A percentile compares a stretch with the other conserved stretches of the same genome.
These are phyloP conservation scores for Russula vinacea DNA, from an alignment of 768 basidiomycete genomes.

Conservation along the genomic window DNA sequence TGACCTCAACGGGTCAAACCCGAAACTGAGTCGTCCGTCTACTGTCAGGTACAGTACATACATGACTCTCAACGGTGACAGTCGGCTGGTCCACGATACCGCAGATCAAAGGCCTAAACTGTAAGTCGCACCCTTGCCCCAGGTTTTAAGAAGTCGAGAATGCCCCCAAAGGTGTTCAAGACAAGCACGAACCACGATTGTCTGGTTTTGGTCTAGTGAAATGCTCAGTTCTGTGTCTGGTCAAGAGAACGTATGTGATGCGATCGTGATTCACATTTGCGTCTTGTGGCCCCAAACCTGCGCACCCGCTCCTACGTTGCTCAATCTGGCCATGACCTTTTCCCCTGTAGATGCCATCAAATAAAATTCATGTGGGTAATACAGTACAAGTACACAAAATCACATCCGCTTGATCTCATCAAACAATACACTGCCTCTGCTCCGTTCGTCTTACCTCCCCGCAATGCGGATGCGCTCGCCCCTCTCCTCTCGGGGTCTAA, in stretches of 20 bases:
- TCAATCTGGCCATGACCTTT: no score
- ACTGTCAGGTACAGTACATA: no score
- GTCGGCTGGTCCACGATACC: no score
- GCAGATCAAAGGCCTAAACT: no score
- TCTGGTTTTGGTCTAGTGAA: background rate
- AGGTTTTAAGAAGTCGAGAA: no score
- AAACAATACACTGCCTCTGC: background rate
- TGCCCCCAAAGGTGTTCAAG: no score
- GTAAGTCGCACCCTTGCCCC: no score
- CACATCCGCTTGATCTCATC: background rate
- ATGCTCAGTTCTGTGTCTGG: background rate
- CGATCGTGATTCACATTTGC: no score
- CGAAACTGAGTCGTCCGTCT: background rate
- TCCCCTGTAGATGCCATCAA: background rate
- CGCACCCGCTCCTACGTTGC: no score
- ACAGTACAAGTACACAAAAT: slow-evolving; percentile 4
- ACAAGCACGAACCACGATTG: no score
- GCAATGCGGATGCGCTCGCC: background rate
- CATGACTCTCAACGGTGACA: no score
- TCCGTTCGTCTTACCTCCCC: background rate
- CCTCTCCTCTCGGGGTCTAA: slow-evolving; percentile 45
- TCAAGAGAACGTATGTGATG: background rate
- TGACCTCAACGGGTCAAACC: background rate
- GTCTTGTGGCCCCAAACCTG: no score
- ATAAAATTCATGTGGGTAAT: background rate